A percentile compares a stretch with the other conserved stretches of the same genome.
Evolutionary conservation across 306 rosid genomes (phyloP).

Genomic region (Medicago truncatula): DNA sequence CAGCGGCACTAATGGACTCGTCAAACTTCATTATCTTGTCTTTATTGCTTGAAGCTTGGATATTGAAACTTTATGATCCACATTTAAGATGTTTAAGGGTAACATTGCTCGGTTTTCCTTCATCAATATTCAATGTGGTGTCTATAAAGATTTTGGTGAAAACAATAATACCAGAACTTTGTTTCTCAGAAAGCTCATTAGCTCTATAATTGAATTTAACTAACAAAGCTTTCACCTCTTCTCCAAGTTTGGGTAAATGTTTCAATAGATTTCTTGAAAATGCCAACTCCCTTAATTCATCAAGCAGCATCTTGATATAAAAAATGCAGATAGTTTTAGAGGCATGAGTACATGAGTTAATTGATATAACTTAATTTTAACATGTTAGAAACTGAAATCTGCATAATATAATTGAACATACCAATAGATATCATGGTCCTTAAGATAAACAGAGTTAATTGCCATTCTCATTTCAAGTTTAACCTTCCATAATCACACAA

Average conservation of each 20-base stretch:
- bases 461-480: no score
- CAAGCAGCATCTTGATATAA: not conserved
- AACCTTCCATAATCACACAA: no score
- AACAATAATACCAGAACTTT: constrained; percentile 5
- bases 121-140: not conserved
- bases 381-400: no score
- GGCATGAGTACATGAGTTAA: no score
- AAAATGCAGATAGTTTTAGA: no score
- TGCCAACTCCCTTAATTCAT: not conserved
- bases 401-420: no score
- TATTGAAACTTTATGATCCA: not conserved
- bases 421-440: no score
- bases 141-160: constrained; percentile 2
- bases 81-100: constrained; percentile 17
- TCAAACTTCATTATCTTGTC: not conserved
- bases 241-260: not conserved
- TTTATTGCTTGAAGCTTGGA: constrained; percentile 6
- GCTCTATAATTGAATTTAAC: not conserved
- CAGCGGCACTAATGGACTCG: not conserved
- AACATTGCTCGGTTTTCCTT: not conserved
- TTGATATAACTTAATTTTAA: no score
- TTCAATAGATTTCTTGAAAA: constrained; percentile 4
- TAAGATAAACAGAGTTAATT: no score
- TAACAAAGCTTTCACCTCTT: constrained; percentile 7
- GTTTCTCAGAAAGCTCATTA: constrained; percentile 19